Evolutionary conservation across 1,284 basidiomycete species (phyloP).

Genomic region (Marasmius tenuissimus): DNA sequence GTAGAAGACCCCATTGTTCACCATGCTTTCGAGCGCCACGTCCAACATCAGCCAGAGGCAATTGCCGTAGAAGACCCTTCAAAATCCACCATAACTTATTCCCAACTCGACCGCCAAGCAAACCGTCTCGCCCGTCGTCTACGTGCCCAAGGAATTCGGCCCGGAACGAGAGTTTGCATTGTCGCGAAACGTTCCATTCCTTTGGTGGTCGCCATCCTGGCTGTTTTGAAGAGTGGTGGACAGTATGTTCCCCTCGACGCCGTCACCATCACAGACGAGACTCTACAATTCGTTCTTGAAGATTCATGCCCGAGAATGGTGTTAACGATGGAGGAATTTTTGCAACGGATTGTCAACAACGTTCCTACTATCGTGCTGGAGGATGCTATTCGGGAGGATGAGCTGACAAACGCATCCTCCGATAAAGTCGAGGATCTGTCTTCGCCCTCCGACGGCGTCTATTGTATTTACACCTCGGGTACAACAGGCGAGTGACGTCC

Average conservation of each 20-base stretch:
- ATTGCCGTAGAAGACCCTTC: slow-evolving; percentile 26
- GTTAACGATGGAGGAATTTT: slow-evolving; percentile 40
- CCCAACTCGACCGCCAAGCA: slow-evolving; percentile 20
- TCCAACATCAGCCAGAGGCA: slow-evolving; percentile 22
- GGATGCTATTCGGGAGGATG: slow-evolving; percentile 32
- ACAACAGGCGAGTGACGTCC: slow-evolving; percentile 13
- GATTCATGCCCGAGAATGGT: slow-evolving; percentile 40
- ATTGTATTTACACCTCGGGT: slow-evolving; percentile 54
- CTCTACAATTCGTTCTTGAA: slow-evolving; percentile 42
- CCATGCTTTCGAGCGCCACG: slow-evolving; percentile 27
- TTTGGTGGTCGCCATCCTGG: slow-evolving; percentile 45
- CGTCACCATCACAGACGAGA: slow-evolving; percentile 48
- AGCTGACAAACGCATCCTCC: slow-evolving; percentile 19
- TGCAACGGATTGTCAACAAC: slow-evolving; percentile 28
- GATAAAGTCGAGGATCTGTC: slow-evolving; percentile 34
- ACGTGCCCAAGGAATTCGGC: slow-evolving; percentile 24
- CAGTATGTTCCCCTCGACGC: slow-evolving; percentile 52
- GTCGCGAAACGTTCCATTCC: slow-evolving; percentile 43
- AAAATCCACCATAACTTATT: slow-evolving; percentile 17
- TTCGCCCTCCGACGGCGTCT: slow-evolving; percentile 37
- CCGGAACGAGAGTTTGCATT: slow-evolving; percentile 45
- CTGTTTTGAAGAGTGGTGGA: slow-evolving; percentile 45
- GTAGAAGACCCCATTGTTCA: slow-evolving; percentile 26
- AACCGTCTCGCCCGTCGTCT: slow-evolving; percentile 25
- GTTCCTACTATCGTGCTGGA: slow-evolving; percentile 21